phyloP scores from a whole-genome alignment of 202 grass and related monocot genomes.

The Zoysia matrella region DNA sequence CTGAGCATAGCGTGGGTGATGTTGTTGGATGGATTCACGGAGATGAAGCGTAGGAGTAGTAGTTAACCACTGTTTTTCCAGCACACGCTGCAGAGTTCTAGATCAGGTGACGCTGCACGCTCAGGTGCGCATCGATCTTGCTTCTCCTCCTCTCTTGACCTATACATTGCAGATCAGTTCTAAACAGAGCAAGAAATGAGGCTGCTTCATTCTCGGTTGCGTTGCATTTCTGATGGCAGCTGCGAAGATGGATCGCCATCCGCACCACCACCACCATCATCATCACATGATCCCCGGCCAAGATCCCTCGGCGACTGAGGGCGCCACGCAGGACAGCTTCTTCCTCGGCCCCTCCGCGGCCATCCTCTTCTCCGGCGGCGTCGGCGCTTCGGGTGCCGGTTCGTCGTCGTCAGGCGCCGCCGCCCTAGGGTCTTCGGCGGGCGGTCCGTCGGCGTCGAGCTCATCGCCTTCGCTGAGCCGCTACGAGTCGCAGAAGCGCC shows the following conservation, averaged over 20 bases:
- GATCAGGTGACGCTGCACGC: conserved; percentile 30
- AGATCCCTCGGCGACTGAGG: conserved; percentile 38
- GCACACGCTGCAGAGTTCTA: conserved; percentile 22
- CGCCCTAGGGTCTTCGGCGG: conserved; percentile 9
- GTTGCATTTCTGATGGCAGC: conserved; percentile 23
- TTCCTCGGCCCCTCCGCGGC: conserved; percentile 55
- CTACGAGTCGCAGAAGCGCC: conserved; percentile 22
- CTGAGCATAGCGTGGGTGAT: neutral
- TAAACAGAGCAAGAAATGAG: conserved; percentile 55
- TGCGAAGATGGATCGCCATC: conserved; percentile 49
- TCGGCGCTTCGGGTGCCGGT: conserved; percentile 6
- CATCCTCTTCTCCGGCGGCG: conserved; percentile 55
- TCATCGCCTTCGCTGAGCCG: conserved; percentile 73
- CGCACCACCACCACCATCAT: conserved; percentile 45
- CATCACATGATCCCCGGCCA: conserved; percentile 9
- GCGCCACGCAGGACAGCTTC: conserved; percentile 59
- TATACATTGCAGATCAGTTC: neutral
- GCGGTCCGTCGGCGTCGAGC: conserved; percentile 43
- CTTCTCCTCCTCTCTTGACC: conserved; percentile 17
- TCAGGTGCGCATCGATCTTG: conserved; percentile 38
- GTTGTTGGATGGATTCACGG: conserved; percentile 1
- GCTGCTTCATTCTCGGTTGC: neutral
- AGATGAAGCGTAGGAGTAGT: conserved; percentile 3
- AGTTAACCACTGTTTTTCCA: conserved; percentile 5
- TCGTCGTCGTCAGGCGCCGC: conserved; percentile 50